Evolutionary conservation across 352 stramenopile genomes (phyloP).

Genomic region (Phytophthora sp.): DNA sequence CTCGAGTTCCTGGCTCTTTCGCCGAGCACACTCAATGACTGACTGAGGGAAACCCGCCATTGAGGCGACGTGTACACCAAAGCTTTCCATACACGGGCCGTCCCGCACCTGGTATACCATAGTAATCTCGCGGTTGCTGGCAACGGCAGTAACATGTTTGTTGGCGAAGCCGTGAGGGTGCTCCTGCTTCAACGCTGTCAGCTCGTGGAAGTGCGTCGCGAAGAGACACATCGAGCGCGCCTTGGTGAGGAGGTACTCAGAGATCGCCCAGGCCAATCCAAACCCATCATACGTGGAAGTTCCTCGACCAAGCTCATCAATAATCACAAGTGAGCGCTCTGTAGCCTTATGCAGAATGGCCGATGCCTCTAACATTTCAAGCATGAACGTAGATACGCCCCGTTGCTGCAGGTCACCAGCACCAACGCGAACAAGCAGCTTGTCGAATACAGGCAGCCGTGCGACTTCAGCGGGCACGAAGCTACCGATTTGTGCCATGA

Average conservation of each 20-base stretch:
- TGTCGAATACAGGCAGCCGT: conserved; percentile 95
- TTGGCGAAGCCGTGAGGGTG: conserved; percentile 88
- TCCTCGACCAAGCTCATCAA: conserved; percentile 98
- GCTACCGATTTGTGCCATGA: conserved; percentile 97
- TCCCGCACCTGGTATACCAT: conserved; percentile 93
- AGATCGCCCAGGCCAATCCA: conserved; percentile 97
- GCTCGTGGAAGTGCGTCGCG: conserved; percentile 99
- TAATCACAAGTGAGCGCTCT: conserved; percentile 96
- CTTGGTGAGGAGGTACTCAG: conserved; percentile 95
- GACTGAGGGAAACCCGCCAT: conserved; percentile 95
- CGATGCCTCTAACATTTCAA: conserved; percentile 99
- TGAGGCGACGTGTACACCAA: conserved; percentile 98
- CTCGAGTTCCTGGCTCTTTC: conserved; percentile 96
- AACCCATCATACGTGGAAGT: conserved; percentile 99
- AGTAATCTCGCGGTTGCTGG: conserved; percentile 83
- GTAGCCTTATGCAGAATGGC: conserved; percentile 96
- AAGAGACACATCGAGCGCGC: conserved; percentile 92
- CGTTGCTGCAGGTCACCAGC: conserved; percentile 97
- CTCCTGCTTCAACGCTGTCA: conserved; percentile 93
- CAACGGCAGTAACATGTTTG: conserved; percentile 95
- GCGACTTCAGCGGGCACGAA: conserved; percentile 95
- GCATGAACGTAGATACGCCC: conserved; percentile 99
- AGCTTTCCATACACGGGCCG: conserved; percentile 97
- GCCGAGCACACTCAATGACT: conserved; percentile 94
- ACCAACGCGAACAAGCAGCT: conserved; percentile 96